Conservation (phyloP, 345 rosid species). For the rapeseed (Brassica napus) region Da-Ae NC_063447.1:5372001-5372500, state of each 20-base stretch:
- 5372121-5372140: constrained; percentile 16
- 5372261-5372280: constrained; percentile 32
- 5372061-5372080: constrained; percentile 11
- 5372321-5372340: constrained; percentile 33
- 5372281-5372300: constrained; percentile 8
- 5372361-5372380: background rate
- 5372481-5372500: background rate
- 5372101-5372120: constrained; percentile 32
- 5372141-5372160: constrained; percentile 28
- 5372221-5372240: constrained; percentile 44
- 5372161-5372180: constrained; percentile 25
- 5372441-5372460: background rate
- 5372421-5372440: background rate
- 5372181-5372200: constrained; percentile 23
- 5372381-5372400: constrained; percentile 6
- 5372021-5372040: constrained; percentile 32
- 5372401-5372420: background rate
- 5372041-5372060: constrained; percentile 33
- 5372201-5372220: constrained; percentile 19
- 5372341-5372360: background rate
- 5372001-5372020: constrained; percentile 38
- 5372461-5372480: background rate
- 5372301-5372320: constrained; percentile 35
- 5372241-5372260: constrained; percentile 39
- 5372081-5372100: background rate